These are phyloP conservation scores for Candida jianshihensis DNA, from an alignment of 805 yeast species.

Conservation along the genomic window DNA sequence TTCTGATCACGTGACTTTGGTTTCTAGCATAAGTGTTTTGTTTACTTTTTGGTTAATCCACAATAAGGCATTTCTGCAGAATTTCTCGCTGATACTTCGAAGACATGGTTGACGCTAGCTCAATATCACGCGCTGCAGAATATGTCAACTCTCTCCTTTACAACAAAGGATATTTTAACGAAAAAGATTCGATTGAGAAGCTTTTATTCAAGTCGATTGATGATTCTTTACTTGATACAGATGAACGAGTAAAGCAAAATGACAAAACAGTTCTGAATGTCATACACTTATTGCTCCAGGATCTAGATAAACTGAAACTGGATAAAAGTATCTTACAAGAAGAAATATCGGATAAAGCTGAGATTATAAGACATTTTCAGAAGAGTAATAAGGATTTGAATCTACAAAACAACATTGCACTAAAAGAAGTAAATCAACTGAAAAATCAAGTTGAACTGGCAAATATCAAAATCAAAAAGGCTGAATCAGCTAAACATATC, in stretches of 20 bases:
- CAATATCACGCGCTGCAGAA: slow-evolving; percentile 9
- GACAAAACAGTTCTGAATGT: slow-evolving; percentile 11
- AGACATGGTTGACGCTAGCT: slow-evolving; percentile 4
- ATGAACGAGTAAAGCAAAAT: slow-evolving; percentile 2
- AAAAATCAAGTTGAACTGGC: slow-evolving; percentile 4
- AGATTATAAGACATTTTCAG: neutral
- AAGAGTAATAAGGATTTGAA: neutral
- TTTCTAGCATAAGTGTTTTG: too few relatives aligned
- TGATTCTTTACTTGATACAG: too few relatives aligned
- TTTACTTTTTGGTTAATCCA: too few relatives aligned
- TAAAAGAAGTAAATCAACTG: neutral
- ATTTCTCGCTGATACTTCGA: too few relatives aligned
- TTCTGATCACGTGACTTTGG: too few relatives aligned
- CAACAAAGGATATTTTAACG: slow-evolving; percentile 11
- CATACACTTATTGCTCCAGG: slow-evolving; percentile 9
- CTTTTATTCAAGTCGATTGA: slow-evolving; percentile 2
- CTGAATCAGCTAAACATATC: neutral
- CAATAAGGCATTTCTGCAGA: too few relatives aligned
- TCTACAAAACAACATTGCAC: neutral
- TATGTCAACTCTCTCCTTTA: slow-evolving; percentile 8
- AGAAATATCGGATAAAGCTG: slow-evolving; percentile 3
- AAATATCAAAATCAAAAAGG: neutral
- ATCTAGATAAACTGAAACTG: slow-evolving; percentile 7
- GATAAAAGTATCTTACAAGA: slow-evolving; percentile 3
- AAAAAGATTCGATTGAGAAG: neutral